Conservation (phyloP, 495 filamentous ascomycete genomes). For the Hypoxylon crocopeplum region DNA sequence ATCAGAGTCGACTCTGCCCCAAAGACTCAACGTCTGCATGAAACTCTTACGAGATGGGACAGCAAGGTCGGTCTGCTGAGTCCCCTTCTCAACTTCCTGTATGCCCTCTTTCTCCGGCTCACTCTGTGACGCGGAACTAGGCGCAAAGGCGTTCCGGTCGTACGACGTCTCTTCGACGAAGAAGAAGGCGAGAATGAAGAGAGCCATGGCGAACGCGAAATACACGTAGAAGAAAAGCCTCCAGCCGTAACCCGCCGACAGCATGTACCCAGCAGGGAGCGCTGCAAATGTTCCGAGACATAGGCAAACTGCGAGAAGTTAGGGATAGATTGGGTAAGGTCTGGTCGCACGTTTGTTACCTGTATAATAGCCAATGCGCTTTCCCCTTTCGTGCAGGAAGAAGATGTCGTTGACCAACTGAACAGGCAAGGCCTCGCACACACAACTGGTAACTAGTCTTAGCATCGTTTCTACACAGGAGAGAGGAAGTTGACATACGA, state of each 20-base stretch:
- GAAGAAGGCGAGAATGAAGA: constrained; percentile 65
- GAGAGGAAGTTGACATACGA: too few species aligned
- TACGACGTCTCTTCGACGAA: constrained; percentile 69
- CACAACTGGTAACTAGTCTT: too few species aligned
- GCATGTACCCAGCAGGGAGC: constrained; percentile 69
- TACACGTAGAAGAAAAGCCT: constrained; percentile 70
- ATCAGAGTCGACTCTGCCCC: constrained; percentile 58
- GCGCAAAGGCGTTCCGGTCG: constrained; percentile 45
- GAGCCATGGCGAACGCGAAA: constrained; percentile 61
- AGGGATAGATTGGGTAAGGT: constrained; percentile 4
- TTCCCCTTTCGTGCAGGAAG: constrained; percentile 67
- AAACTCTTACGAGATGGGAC: constrained; percentile 54
- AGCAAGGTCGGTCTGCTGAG: constrained; percentile 6
- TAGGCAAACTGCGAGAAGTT: constrained; percentile 55
- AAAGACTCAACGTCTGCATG: constrained; percentile 55
- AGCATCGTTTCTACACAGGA: too few species aligned
- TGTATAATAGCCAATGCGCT: constrained; percentile 65
- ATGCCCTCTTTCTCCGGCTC: constrained; percentile 36
- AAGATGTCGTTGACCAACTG: constrained; percentile 73
- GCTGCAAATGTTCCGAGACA: constrained; percentile 66
- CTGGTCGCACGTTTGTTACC: constrained; percentile 35
- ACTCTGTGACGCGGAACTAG: constrained; percentile 19
- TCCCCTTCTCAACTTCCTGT: constrained; percentile 20
- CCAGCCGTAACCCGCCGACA: constrained; percentile 67
- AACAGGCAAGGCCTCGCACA: constrained; percentile 69